phyloP scores from a whole-genome alignment of 1,139 yeast species.

The Eremothecium cymbalariae region DNA sequence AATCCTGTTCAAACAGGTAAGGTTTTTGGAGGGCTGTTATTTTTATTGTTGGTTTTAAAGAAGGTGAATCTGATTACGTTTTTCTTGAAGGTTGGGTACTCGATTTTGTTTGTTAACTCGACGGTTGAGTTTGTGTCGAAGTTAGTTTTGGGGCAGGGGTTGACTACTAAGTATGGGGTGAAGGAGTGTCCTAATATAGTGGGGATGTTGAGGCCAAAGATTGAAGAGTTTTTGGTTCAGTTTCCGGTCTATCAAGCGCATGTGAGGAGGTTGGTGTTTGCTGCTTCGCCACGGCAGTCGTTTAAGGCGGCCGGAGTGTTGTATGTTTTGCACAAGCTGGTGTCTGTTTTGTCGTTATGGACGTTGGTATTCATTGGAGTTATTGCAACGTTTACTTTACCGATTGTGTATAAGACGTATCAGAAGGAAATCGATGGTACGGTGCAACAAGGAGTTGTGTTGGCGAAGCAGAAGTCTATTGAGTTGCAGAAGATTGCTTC shows the following conservation, averaged over 20 bases:
- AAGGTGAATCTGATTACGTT: slow-evolving; percentile 62
- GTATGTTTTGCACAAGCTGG: slow-evolving; percentile 60
- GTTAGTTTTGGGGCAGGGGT: slow-evolving; percentile 60
- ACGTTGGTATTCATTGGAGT: slow-evolving; percentile 51
- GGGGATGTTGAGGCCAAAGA: slow-evolving; percentile 42
- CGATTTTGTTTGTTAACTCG: slow-evolving; percentile 44
- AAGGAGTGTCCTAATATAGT: slow-evolving; percentile 30
- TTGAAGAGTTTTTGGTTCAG: slow-evolving; percentile 25
- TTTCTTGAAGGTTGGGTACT: slow-evolving; percentile 43
- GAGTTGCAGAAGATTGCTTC: slow-evolving; percentile 46
- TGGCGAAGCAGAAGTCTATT: slow-evolving; percentile 49
- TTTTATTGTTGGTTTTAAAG: slow-evolving; percentile 54
- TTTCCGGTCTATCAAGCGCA: slow-evolving; percentile 28
- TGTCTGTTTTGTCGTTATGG: slow-evolving; percentile 71
- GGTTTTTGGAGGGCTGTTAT: slow-evolving; percentile 58
- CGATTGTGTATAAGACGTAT: slow-evolving; percentile 65
- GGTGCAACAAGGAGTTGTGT: slow-evolving; percentile 47
- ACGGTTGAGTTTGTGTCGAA: slow-evolving; percentile 63
- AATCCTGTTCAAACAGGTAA: slow-evolving; percentile 74
- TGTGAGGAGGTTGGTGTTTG: slow-evolving; percentile 29
- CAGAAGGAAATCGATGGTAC: slow-evolving; percentile 76
- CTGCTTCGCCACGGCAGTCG: slow-evolving; percentile 42
- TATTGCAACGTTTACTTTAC: slow-evolving; percentile 62
- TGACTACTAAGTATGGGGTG: slow-evolving; percentile 45
- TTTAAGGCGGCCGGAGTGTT: slow-evolving; percentile 63